Conservation (phyloP, 2,329 filamentous ascomycete species). For the Microcera coccophila region DNA sequence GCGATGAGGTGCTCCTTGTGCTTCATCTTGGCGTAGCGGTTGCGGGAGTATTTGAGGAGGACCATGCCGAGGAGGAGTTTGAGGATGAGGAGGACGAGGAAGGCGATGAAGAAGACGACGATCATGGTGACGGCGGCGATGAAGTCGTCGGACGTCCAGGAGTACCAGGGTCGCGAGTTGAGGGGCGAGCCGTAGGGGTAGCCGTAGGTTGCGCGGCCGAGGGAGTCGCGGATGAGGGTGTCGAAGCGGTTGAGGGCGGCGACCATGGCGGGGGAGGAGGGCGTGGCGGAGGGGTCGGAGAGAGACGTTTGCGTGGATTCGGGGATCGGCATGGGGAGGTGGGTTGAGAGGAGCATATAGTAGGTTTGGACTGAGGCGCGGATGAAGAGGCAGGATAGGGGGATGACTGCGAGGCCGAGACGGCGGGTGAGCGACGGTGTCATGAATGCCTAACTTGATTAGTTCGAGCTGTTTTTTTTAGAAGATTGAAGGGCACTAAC, state of each 20-base stretch:
- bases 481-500: slow-evolving; percentile 42
- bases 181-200: slow-evolving; percentile 42
- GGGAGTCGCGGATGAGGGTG: slow-evolving; percentile 67
- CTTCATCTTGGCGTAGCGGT: slow-evolving; percentile 79
- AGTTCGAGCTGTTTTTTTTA: slow-evolving; percentile 1
- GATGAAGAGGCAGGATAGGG: slow-evolving; percentile 91
- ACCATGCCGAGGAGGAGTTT: slow-evolving; percentile 88
- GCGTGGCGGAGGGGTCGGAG: slow-evolving; percentile 57
- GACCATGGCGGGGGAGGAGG: slow-evolving; percentile 68
- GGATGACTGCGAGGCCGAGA: slow-evolving; percentile 85
- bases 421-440: slow-evolving; percentile 86
- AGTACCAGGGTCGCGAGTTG: slow-evolving; percentile 43
- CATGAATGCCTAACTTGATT: slow-evolving; percentile 65
- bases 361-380: slow-evolving; percentile 93
- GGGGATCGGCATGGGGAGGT: slow-evolving; percentile 70
- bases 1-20: slow-evolving; percentile 54
- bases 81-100: slow-evolving; percentile 76
- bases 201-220: slow-evolving; percentile 70
- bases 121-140: slow-evolving; percentile 79
- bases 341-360: slow-evolving; percentile 92
- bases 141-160: slow-evolving; percentile 65
- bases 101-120: slow-evolving; percentile 78
- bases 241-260: slow-evolving; percentile 78
- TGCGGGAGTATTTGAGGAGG: slow-evolving; percentile 73
- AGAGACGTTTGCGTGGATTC: slow-evolving; percentile 63